These are phyloP conservation scores for Gonium pectorale DNA, from an alignment of 139 green algal genomes.

Conservation along the genomic window DNA sequence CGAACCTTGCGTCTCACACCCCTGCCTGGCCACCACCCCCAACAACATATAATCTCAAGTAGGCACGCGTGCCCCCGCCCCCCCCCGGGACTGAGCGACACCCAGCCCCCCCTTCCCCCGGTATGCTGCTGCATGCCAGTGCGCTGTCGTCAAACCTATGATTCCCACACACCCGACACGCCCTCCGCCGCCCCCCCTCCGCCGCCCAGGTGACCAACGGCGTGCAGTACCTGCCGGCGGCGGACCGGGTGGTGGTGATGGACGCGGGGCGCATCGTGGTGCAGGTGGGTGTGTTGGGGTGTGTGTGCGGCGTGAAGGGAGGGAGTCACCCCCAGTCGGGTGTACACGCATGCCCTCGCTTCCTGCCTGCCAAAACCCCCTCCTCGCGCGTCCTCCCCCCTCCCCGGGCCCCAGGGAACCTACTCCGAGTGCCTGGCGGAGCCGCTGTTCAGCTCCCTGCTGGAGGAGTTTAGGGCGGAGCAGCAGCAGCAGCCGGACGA, in stretches of 20 bases:
- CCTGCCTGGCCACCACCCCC: too few relatives aligned
- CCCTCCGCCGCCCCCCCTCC: not conserved
- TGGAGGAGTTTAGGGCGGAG: constrained; percentile 5
- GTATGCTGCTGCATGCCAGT: too few relatives aligned
- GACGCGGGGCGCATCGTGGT: constrained; percentile 59
- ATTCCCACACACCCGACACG: too few relatives aligned
- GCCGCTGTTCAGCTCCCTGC: constrained; percentile 1
- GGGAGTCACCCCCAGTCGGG: not conserved
- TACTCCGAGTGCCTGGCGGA: not conserved
- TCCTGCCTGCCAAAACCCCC: not conserved
- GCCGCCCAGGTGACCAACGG: constrained; percentile 87
- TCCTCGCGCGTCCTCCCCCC: too few relatives aligned
- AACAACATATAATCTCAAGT: too few relatives aligned
- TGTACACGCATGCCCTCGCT: not conserved
- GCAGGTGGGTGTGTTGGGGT: constrained; percentile 27
- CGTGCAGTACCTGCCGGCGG: constrained; percentile 79
- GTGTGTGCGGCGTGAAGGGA: too few relatives aligned
- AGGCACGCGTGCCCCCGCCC: too few relatives aligned
- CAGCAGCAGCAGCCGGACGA: not conserved
- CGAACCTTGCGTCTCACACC: too few relatives aligned
- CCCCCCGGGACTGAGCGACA: too few relatives aligned
- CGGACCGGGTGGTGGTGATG: constrained; percentile 79
- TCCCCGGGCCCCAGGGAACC: constrained; percentile 2
- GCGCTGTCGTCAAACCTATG: too few relatives aligned
- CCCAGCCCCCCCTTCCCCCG: not conserved